Base-by-base conservation (phyloP, 1,284 basidiomycete genomes). In the Cryptococcus depauperatus region DNA sequence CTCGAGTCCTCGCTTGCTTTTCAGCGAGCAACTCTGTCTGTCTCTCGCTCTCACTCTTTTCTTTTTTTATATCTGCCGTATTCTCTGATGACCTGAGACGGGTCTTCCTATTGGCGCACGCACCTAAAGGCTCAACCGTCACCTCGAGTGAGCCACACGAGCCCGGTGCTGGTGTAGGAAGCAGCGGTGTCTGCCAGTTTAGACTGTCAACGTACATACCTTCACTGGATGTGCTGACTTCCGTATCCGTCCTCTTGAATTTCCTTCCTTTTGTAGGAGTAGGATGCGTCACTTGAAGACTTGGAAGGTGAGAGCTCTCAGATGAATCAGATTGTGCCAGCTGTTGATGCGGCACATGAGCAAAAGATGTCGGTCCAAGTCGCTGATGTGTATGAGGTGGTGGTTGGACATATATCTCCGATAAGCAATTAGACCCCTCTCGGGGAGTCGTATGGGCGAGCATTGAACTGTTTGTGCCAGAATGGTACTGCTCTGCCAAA, bases 221-320 rank as follows among this genome's bases (percentile, higher is more conserved):
- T 5, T 29, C 47, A 18, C 43, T 41, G 7, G 50, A 48, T 2
- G 41, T 37, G 37, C 47, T 52, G 1, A 35, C 41, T 7, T 38
- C 43, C 11, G 44, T 34, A 27, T 43, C 41, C 19, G 46, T 50
- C 42, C 30, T 50, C 40, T 34, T 48, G 45, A 25, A 55, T 46
- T 46, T 55, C 45, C 48, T 57, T 21, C 46, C 52, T 46, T 54
- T 59, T 22, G 50, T 57, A 19, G 56, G 59, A 19, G 54, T 57
- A 19, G 59, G 50, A n/a, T 56, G 54, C 5, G 51, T 51, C 18
- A 62, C 50, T 10, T 59, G 58, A 1, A 58, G 10, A 35, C 44
- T 49, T 2, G 52, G 52, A 4, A 55, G 27, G 19, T 43, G 39
- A 4, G 16, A 27, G 19, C 30, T 30, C 5, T 41, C 39, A 21